Percentiles rank a stretch among this genome's conserved stretches.
phyloP scores from a whole-genome alignment of 129 eudicot species.

The Silybum marianum region DNA sequence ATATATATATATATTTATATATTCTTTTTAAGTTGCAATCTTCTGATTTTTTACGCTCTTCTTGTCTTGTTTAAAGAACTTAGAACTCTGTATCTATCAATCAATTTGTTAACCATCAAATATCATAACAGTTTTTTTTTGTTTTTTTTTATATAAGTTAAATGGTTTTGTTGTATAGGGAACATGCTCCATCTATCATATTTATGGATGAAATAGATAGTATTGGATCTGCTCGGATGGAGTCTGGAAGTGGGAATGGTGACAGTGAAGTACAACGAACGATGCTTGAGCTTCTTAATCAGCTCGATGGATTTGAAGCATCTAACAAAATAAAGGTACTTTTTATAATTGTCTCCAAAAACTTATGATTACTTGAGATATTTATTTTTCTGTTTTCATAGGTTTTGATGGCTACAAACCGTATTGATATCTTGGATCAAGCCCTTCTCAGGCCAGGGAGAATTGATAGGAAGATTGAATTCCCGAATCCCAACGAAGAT shows the following conservation, averaged over 20 bases:
- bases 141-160: neutral
- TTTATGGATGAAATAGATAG: constrained; percentile 51
- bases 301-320: constrained; percentile 51
- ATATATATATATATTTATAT: too few relatives aligned
- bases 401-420: constrained; percentile 50
- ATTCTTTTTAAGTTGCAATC: neutral
- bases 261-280: constrained; percentile 51
- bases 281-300: constrained; percentile 53
- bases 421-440: constrained; percentile 43
- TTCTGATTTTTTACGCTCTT: neutral
- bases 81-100: too few relatives aligned
- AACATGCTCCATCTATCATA: constrained; percentile 51
- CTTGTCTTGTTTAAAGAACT: neutral
- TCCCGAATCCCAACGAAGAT: constrained; percentile 44
- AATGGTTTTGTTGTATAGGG: constrained; percentile 22
- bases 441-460: constrained; percentile 51
- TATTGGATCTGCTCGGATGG: constrained; percentile 48
- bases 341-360: neutral
- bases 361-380: neutral
- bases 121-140: too few relatives aligned
- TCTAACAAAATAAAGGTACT: constrained; percentile 46
- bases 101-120: too few relatives aligned
- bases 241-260: constrained; percentile 46
- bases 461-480: constrained; percentile 43
- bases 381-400: constrained; percentile 3